Conservation (phyloP, 768 basidiomycete genomes). For the Porpolomopsis calyptriformis region DNA sequence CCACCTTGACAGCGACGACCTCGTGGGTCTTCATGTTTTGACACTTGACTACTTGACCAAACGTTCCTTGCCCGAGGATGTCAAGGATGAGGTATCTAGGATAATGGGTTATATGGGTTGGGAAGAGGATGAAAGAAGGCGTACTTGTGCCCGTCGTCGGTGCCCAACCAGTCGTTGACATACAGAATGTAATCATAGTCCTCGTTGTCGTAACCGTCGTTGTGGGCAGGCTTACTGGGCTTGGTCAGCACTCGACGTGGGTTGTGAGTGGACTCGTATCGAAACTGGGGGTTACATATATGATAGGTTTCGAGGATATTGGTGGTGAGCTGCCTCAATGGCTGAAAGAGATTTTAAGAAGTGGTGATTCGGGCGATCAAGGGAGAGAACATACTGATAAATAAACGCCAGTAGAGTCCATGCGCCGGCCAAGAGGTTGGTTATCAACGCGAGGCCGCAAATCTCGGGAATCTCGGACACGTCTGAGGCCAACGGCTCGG, state of each 20-base stretch:
- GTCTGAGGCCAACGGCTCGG: constrained; percentile 66
- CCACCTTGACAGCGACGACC: constrained; percentile 97
- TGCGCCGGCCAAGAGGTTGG: constrained; percentile 56
- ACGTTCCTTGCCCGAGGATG: constrained; percentile 96
- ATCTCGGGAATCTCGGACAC: constrained; percentile 68
- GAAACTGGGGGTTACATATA: constrained; percentile 90
- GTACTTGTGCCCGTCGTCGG: constrained; percentile 90
- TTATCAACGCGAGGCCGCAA: constrained; percentile 63
- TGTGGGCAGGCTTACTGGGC: constrained; percentile 89
- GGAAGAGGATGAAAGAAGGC: constrained; percentile 21
- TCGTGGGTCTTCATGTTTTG: constrained; percentile 99
- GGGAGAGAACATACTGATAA: constrained; percentile 56
- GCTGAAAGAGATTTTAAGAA: constrained; percentile 23
- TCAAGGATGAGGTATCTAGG: constrained; percentile 90
- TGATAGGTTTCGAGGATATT: constrained; percentile 84
- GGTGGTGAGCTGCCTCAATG: constrained; percentile 64
- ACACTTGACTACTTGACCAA: constrained; percentile 98
- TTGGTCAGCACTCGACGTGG: constrained; percentile 95
- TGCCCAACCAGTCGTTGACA: constrained; percentile 95
- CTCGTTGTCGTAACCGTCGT: constrained; percentile 97
- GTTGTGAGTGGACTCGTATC: constrained; percentile 91
- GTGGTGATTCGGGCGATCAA: too few relatives aligned
- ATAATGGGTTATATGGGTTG: constrained; percentile 5
- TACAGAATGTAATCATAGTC: constrained; percentile 99
- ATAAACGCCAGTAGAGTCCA: constrained; percentile 65